Evolutionary conservation across 768 basidiomycete species (phyloP).

Genomic region (Amylocystis lapponica): DNA sequence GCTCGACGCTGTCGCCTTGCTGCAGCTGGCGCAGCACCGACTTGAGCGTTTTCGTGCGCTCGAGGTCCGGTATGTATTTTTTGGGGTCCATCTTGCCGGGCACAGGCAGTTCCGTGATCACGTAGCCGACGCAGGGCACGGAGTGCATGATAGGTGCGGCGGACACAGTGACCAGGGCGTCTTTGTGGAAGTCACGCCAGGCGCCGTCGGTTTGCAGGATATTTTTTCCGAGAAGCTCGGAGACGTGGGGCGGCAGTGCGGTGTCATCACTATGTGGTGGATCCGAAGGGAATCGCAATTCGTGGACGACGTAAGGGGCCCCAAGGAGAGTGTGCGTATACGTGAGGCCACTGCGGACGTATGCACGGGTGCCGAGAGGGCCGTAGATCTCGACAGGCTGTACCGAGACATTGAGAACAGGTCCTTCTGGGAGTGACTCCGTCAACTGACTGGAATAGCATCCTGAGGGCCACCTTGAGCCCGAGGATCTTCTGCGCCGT

Average conservation of each 20-base stretch:
- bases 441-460: constrained; percentile 7
- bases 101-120: constrained; percentile 61
- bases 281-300: constrained; percentile 64
- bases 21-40: constrained; percentile 62
- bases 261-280: constrained; percentile 45
- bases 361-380: constrained; percentile 76
- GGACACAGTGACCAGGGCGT: constrained; percentile 53
- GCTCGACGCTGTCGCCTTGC: constrained; percentile 52
- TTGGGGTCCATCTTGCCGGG: constrained; percentile 73
- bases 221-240: constrained; percentile 64
- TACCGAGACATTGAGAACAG: background rate
- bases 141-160: constrained; percentile 79
- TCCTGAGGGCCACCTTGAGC: constrained; percentile 1
- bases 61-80: constrained; percentile 61
- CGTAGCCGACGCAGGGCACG: constrained; percentile 77
- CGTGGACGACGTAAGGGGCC: constrained; percentile 74
- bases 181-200: constrained; percentile 63
- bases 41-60: constrained; percentile 65
- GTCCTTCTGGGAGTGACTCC: constrained; percentile 7
- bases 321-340: constrained; percentile 68
- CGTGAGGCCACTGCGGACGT: constrained; percentile 60
- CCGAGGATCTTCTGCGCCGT: constrained; percentile 58
- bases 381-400: constrained; percentile 83
- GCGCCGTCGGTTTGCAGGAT: constrained; percentile 51
- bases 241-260: constrained; percentile 38